Conservation (phyloP, 1,139 yeast species). For the Suhomyces bolitotheri region DNA sequence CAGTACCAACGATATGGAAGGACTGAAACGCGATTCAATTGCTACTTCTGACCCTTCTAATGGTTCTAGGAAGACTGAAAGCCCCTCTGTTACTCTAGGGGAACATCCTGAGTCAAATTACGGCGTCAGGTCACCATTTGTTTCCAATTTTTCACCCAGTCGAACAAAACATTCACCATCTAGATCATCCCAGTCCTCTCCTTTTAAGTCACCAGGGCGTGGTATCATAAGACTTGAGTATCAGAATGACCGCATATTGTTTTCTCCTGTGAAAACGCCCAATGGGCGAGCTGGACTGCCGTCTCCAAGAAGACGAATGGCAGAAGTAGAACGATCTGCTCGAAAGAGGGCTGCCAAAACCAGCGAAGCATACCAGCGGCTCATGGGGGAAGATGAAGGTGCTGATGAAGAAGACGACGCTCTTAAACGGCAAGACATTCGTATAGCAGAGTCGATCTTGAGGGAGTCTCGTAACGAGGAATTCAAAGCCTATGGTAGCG, state of each 20-base stretch:
- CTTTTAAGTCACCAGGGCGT: slow-evolving; percentile 24
- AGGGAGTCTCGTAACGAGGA: slow-evolving; percentile 24
- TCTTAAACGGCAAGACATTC: slow-evolving; percentile 37
- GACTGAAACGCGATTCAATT: too few relatives aligned
- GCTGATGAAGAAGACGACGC: slow-evolving; percentile 30
- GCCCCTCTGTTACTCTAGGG: too few relatives aligned
- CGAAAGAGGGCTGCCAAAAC: slow-evolving; percentile 46
- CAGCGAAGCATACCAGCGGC: slow-evolving; percentile 27
- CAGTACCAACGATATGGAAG: too few relatives aligned
- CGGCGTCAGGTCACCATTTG: slow-evolving; percentile 1
- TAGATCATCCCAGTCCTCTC: slow-evolving; percentile 6
- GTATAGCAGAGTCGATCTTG: slow-evolving; percentile 48
- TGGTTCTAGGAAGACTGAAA: too few relatives aligned
- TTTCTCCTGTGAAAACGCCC: slow-evolving; percentile 37
- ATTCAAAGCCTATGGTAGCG: slow-evolving; percentile 27
- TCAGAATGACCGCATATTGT: slow-evolving; percentile 10
- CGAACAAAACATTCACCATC: not conserved
- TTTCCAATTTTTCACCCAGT: not conserved
- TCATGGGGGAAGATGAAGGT: slow-evolving; percentile 38
- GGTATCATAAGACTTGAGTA: slow-evolving; percentile 22
- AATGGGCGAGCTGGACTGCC: slow-evolving; percentile 48
- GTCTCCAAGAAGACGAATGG: slow-evolving; percentile 46
- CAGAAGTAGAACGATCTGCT: slow-evolving; percentile 52
- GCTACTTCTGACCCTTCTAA: too few relatives aligned
- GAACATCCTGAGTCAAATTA: too few relatives aligned